Base-by-base conservation (phyloP, 2,329 filamentous ascomycete genomes). In the Grosmannia clavigera region DNA sequence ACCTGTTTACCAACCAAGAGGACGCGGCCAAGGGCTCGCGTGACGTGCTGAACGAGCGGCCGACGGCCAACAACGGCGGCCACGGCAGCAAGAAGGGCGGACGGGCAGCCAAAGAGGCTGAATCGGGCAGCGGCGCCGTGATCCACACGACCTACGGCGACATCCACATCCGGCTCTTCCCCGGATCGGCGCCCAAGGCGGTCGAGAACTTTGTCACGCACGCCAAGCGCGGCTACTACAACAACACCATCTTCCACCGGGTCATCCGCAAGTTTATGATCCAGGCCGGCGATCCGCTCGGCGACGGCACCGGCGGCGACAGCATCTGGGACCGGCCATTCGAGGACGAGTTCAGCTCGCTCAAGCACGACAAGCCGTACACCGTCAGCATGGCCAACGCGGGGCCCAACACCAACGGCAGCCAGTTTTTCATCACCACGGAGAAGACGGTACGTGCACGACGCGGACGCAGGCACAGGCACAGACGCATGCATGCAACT, bases 181-280 rank as follows among this genome's bases (percentile, higher is more conserved):
- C 94, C 1, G 88, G 94, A 63, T 90, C 90, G 2, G 92, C 94
- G 11, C 94, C 95, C 38, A 95, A 92, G 71, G 85, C 95, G 0
- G 92, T 99, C 3, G 94, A 99, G 74, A 99, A 99, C 72, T 99
- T 99, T 70, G 89, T 95, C 60, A 95, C 90, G 0, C 94, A 97
- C 68, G 83, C 90, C 3, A 87, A 86, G 68, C 87, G 85, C 61
- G 90, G 90, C 1, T 99, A 99, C 72, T 99, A 99, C 77, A 97
- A 99, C 76, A 90, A 90, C 73, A 92, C 92, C 40, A 92, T 96
- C 66, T 99, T 99, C 79, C 94, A 99, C 73, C 87, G 94, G 40
- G 88, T 99, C 7, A 99, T 99, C 67, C 85, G 88, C 63, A 96
- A 96, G 69, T 99, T 99, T 75, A 99, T 99, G 95, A 96, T 99